Evolutionary conservation across 768 basidiomycete genomes (phyloP).

Genomic region (Boletus pseudopeckii): DNA sequence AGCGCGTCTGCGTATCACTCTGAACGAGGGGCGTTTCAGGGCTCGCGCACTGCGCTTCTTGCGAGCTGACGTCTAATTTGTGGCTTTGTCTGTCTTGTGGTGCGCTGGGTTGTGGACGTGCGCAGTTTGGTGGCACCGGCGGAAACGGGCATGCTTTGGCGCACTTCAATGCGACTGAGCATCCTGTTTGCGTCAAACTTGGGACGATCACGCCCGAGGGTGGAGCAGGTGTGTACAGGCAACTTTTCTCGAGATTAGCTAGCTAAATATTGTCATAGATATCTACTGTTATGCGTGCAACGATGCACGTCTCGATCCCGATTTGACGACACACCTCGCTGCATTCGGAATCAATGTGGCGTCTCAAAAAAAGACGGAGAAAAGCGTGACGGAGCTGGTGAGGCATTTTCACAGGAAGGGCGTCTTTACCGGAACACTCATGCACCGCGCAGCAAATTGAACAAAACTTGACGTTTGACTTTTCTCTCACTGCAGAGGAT

Average conservation of each 20-base stretch:
- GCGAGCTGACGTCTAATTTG: slow-evolving; percentile 85
- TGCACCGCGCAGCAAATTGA: slow-evolving; percentile 75
- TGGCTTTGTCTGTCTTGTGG: slow-evolving; percentile 97
- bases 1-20: neutral
- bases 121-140: slow-evolving; percentile 74
- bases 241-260: neutral
- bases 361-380: slow-evolving; percentile 85
- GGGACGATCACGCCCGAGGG: slow-evolving; percentile 98
- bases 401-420: slow-evolving; percentile 15
- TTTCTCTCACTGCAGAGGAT: slow-evolving; percentile 82
- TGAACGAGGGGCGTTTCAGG: slow-evolving; percentile 39
- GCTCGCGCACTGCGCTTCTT: slow-evolving; percentile 75
- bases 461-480: slow-evolving; percentile 93
- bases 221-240: slow-evolving; percentile 59
- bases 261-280: slow-evolving; percentile 42
- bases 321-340: slow-evolving; percentile 67
- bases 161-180: slow-evolving; percentile 70
- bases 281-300: slow-evolving; percentile 93
- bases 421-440: neutral
- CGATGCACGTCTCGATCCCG: slow-evolving; percentile 76
- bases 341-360: slow-evolving; percentile 86
- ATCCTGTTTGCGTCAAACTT: slow-evolving; percentile 85
- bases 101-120: slow-evolving; percentile 81
- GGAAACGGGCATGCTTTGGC: slow-evolving; percentile 89
- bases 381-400: slow-evolving; percentile 94